These are phyloP conservation scores for Capsicum pubescens DNA, from an alignment of 257 asterid genomes.

Conservation along the genomic window DNA sequence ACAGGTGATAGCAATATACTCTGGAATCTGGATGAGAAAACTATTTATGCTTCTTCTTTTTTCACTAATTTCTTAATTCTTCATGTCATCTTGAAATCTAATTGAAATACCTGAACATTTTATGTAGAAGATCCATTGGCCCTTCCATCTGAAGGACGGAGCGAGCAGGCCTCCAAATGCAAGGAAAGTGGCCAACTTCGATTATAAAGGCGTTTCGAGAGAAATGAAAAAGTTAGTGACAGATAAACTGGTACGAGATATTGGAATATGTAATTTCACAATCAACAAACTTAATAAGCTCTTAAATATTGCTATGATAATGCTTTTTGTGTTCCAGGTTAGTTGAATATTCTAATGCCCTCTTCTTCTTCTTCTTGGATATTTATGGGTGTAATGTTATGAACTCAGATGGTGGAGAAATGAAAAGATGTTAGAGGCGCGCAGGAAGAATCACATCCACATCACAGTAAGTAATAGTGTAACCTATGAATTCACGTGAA, in stretches of 20 bases:
- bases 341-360: background rate
- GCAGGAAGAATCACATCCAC: conserved; percentile 58
- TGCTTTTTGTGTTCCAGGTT: conserved; percentile 80
- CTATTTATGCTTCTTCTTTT: too few relatives aligned
- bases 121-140: conserved; percentile 66
- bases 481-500: too few relatives aligned
- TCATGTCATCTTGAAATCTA: background rate
- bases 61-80: too few relatives aligned
- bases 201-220: conserved; percentile 76
- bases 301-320: conserved; percentile 50
- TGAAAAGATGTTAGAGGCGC: conserved; percentile 72
- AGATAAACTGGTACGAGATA: too few relatives aligned
- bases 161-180: conserved; percentile 59
- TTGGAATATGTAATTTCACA: conserved; percentile 69
- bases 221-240: conserved; percentile 72
- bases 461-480: conserved; percentile 49
- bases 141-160: conserved; percentile 65
- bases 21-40: too few relatives aligned
- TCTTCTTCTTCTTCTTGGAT: background rate
- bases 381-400: background rate
- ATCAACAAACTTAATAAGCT: conserved; percentile 58
- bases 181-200: conserved; percentile 63
- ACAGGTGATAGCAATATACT: too few relatives aligned
- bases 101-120: background rate
- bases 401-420: conserved; percentile 83